These are phyloP conservation scores for Zygosaccharomyces pseudobailii DNA, from an alignment of 1,139 yeast species.

Conservation along the genomic window DNA sequence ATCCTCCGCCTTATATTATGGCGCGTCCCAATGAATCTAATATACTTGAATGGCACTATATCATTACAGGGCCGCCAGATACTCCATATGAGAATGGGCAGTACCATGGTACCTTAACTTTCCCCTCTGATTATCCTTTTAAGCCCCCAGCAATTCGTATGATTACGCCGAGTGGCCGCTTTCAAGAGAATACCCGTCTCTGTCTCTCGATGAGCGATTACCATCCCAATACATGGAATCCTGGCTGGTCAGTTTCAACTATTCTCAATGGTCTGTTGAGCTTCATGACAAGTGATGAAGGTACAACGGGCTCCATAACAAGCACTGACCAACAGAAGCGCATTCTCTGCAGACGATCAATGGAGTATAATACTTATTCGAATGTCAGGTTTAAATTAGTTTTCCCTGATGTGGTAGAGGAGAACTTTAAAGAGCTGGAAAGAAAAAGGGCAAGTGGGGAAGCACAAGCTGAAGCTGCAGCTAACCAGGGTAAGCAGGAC, in stretches of 20 bases:
- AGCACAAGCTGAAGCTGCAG: constrained; percentile 9
- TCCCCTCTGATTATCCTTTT: constrained; percentile 86
- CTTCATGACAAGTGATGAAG: constrained; percentile 68
- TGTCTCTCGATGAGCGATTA: constrained; percentile 88
- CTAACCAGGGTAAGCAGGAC: constrained; percentile 11
- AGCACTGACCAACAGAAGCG: constrained; percentile 47
- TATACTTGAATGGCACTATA: constrained; percentile 54
- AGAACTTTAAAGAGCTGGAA: constrained; percentile 38
- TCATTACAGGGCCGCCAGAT: constrained; percentile 70
- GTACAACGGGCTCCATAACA: constrained; percentile 54
- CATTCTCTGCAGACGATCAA: constrained; percentile 49
- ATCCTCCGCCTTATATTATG: constrained; percentile 73
- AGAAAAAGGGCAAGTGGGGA: constrained; percentile 16
- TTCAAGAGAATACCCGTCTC: constrained; percentile 69
- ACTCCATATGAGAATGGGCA: constrained; percentile 85
- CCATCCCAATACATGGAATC: constrained; percentile 94
- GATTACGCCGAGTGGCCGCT: constrained; percentile 82
- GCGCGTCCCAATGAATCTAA: constrained; percentile 85
- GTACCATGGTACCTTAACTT: constrained; percentile 79
- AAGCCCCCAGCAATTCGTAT: constrained; percentile 88
- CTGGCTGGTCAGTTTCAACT: constrained; percentile 90
- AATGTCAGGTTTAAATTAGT: constrained; percentile 50
- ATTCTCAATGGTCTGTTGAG: constrained; percentile 79
- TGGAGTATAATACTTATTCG: constrained; percentile 54
- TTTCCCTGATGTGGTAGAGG: constrained; percentile 63